Conservation (phyloP, 495 filamentous ascomycete genomes). For the Tuber umbilicatum region DNA sequence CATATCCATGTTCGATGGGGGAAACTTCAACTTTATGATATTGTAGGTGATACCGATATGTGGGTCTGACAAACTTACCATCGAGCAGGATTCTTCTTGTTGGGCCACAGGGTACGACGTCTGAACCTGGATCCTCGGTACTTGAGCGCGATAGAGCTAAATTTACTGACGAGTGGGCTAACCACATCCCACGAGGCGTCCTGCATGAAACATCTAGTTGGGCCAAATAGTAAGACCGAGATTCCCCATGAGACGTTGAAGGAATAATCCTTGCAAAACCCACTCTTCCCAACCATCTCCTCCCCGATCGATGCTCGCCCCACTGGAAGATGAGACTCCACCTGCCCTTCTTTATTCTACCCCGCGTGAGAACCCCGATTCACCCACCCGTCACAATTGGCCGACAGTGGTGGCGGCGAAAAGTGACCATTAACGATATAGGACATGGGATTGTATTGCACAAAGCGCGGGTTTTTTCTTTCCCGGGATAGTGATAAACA, state of each 20-base stretch:
- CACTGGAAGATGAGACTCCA: neutral
- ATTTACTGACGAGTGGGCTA: neutral
- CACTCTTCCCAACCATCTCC: neutral
- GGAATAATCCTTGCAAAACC: neutral
- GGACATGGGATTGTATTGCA: neutral
- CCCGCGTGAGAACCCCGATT: neutral
- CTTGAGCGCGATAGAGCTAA: neutral
- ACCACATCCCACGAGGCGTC: neutral
- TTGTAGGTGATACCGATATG: neutral
- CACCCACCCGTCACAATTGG: neutral
- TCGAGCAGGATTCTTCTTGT: neutral
- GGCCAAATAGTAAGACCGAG: neutral
- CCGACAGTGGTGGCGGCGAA: neutral
- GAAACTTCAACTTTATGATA: conserved; percentile 2
- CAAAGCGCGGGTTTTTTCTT: neutral
- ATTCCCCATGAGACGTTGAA: neutral
- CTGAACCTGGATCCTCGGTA: neutral
- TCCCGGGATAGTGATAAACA: neutral
- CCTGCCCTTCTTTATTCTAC: neutral
- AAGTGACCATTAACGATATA: neutral
- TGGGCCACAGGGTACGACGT: neutral
- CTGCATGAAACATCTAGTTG: neutral
- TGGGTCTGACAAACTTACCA: neutral
- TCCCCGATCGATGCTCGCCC: neutral
- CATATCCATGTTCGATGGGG: neutral